A percentile compares a stretch with the other conserved stretches of the same genome.
These are phyloP conservation scores for Furcasterigmium furcatum DNA, from an alignment of 2,329 filamentous ascomycete species.

Conservation along the genomic window DNA sequence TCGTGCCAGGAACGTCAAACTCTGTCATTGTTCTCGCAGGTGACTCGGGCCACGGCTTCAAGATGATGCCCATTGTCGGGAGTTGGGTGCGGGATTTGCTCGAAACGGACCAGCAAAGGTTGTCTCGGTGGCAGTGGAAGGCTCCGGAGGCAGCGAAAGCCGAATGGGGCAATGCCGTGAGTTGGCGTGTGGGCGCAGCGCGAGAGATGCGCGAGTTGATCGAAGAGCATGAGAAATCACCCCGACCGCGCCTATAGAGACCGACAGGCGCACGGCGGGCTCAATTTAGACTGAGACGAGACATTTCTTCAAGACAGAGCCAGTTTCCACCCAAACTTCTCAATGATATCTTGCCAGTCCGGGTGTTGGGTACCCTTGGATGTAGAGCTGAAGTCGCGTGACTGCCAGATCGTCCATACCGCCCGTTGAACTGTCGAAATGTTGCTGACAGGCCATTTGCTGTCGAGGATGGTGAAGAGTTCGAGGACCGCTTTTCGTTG, in stretches of 20 bases:
- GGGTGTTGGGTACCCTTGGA: neutral
- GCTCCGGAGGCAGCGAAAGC: constrained; percentile 12
- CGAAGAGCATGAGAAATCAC: no score
- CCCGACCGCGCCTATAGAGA: no score
- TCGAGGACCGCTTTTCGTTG: constrained; percentile 4
- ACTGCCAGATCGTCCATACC: constrained; percentile 2
- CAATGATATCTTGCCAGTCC: constrained; percentile 3
- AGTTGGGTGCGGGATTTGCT: constrained; percentile 47
- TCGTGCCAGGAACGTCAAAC: constrained; percentile 44
- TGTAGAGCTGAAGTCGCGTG: neutral
- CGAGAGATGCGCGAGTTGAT: constrained; percentile 16
- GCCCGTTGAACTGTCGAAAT: constrained; percentile 1
- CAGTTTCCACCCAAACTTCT: constrained; percentile 4
- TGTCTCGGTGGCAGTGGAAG: constrained; percentile 52
- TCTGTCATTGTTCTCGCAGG: constrained; percentile 48
- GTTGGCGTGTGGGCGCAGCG: constrained; percentile 31
- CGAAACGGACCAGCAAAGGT: constrained; percentile 35
- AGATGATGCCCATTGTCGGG: constrained; percentile 58
- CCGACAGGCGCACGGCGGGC: no score
- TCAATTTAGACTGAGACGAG: no score
- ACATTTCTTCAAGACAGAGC: constrained; percentile 3
- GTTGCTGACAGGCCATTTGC: constrained; percentile 3
- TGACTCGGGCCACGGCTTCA: constrained; percentile 61
- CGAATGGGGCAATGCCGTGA: constrained; percentile 26
- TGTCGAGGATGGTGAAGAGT: constrained; percentile 1